These are phyloP conservation scores for Ganoderma sinense DNA, from an alignment of 1,284 basidiomycete genomes.

Conservation along the genomic window DNA sequence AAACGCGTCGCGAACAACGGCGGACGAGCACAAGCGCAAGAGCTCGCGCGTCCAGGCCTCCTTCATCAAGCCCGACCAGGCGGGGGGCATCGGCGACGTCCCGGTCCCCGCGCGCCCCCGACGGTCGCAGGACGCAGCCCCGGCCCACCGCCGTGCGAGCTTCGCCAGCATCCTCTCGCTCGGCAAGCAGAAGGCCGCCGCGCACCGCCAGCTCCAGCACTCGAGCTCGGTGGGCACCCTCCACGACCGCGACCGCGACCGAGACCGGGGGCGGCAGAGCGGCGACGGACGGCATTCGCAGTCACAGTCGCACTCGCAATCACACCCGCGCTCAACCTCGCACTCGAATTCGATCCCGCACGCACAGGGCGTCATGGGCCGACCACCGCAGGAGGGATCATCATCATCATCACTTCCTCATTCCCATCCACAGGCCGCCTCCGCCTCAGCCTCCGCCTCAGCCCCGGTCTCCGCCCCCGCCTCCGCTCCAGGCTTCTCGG, in stretches of 20 bases:
- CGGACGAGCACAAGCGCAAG: slow-evolving; percentile 22
- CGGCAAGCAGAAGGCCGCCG: slow-evolving; percentile 35
- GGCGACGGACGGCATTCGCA: background rate
- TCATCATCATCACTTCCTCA: slow-evolving; percentile 17
- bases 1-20: slow-evolving; percentile 33
- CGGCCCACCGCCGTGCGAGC: slow-evolving; percentile 47
- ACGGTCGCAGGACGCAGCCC: slow-evolving; percentile 34
- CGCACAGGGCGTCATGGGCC: background rate
- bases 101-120: slow-evolving; percentile 50
- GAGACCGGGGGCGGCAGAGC: background rate
- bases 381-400: background rate
- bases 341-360: background rate
- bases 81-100: slow-evolving; percentile 67
- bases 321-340: background rate
- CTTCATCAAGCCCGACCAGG: slow-evolving; percentile 49
- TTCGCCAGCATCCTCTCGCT: slow-evolving; percentile 59
- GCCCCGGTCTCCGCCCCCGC: background rate
- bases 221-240: slow-evolving; percentile 33
- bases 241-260: too few species aligned
- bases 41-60: slow-evolving; percentile 38
- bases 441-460: background rate
- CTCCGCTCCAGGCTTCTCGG: background rate
- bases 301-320: background rate
- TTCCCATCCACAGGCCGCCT: slow-evolving; percentile 25
- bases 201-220: slow-evolving; percentile 35